Percentiles rank a stretch among this genome's conserved stretches.
Evolutionary conservation across 2,329 filamentous ascomycete genomes (phyloP).

Genomic region (Colletotrichum sp.): DNA sequence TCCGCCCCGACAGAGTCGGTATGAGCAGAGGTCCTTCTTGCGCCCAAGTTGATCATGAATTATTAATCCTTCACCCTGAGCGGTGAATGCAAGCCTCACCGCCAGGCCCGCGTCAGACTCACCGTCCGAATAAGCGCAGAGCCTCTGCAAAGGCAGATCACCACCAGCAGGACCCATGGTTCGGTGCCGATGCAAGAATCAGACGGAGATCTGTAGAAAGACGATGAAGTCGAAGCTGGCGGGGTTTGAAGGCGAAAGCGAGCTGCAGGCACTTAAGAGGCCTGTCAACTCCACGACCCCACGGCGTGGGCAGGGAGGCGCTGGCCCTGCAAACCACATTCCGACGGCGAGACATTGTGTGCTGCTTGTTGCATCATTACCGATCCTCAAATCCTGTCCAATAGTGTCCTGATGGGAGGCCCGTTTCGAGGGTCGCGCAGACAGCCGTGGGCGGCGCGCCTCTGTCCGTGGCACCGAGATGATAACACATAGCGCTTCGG

Average conservation of each 20-base stretch:
- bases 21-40: background rate
- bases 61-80: background rate
- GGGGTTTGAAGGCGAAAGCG: background rate
- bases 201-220: background rate
- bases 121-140: background rate
- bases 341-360: background rate
- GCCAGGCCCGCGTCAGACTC: background rate
- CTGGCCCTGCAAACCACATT: background rate
- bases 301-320: background rate
- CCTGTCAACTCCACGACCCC: background rate
- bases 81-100: background rate
- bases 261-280: conserved; percentile 14
- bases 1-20: background rate
- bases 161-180: background rate
- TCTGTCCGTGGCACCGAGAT: background rate
- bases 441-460: background rate
- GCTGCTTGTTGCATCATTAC: background rate
- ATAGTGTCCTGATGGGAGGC: background rate
- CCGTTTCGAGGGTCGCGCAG: background rate
- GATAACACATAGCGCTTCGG: background rate
- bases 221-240: background rate
- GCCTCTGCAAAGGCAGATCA: background rate
- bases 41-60: background rate
- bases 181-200: background rate
- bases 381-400: background rate